Evolutionary conservation across 2,329 filamentous ascomycete genomes (phyloP), one percentile per base, ranked within the genome.

Genomic region (Pyricularia pennisetigena): DNA sequence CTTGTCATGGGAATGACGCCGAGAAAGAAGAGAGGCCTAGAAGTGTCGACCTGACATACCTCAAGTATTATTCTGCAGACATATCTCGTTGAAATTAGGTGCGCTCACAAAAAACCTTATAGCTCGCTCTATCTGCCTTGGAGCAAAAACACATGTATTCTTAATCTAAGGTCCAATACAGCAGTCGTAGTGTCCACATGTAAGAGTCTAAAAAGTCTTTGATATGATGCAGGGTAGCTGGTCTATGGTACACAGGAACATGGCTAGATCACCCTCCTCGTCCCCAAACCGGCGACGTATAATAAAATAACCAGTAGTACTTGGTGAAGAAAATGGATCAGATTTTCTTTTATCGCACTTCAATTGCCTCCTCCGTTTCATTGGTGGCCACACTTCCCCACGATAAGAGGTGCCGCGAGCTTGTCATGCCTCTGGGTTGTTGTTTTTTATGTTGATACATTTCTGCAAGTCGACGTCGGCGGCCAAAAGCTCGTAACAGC

Each of bases 171-270:
- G 8, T 7, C 16, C 6, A 54, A 54, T 9, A n/a, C 41, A 54
- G 1, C 41, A 54, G 41, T 26, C 23, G 16, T 61, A 7, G n/a
- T 8, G 16, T 16, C 12, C 23, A 26, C 3, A 20, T 14, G n/a
- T 16, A 6, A 20, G 29, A 66, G 41, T 66, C 41, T 66, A 66
- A 62, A 62, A 32, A 57, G 26, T 66, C 29, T 66, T 66, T 30
- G 32, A 66, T 49, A 59, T 66, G 65, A 66, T 59, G 65, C 65
- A 66, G 65, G 59, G 26, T 57, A 49, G 65, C 65, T 66, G 41
- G 26, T 66, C 65, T 66, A 66, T 66, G 65, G 41, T 68, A 68
- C 61, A 68, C 66, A 68, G 41, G 66, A 64, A 62, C 24, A 23
- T 28, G 26, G 54, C 57, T 24, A 23, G 66, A 64, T 24, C 20